These are phyloP conservation scores for Aphanomyces euteiches DNA, from an alignment of 352 stramenopile genomes.

Conservation along the genomic window DNA sequence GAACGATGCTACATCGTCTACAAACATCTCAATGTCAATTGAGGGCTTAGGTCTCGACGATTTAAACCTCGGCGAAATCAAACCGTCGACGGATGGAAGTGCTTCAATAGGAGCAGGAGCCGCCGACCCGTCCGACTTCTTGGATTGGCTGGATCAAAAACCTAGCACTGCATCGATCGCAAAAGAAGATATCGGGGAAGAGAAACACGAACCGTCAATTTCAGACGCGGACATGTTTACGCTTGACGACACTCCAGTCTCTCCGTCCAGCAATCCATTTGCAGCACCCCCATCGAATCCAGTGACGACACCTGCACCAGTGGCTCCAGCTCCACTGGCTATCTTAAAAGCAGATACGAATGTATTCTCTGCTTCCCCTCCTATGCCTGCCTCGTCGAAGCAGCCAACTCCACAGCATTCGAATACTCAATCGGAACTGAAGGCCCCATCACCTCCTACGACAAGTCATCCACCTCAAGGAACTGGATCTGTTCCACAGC, in stretches of 20 bases:
- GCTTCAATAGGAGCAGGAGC: background rate
- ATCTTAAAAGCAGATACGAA: slow-evolving; percentile 29
- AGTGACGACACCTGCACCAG: slow-evolving; percentile 13
- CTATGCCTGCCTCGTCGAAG: slow-evolving; percentile 5
- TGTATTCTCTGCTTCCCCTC: slow-evolving; percentile 27
- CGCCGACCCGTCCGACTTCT: slow-evolving; percentile 45
- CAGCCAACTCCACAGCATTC: slow-evolving; percentile 7
- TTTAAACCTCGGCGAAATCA: background rate
- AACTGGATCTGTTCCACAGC: background rate
- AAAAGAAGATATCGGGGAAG: background rate
- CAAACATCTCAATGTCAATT: slow-evolving; percentile 17
- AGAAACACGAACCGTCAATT: background rate
- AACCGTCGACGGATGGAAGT: slow-evolving; percentile 7
- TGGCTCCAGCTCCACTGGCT: slow-evolving; percentile 31
- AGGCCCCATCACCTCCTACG: background rate
- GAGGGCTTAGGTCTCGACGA: slow-evolving; percentile 28
- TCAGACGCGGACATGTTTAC: slow-evolving; percentile 51
- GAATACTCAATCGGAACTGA: background rate
- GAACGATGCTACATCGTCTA: background rate
- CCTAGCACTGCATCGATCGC: background rate
- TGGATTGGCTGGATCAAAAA: slow-evolving; percentile 66
- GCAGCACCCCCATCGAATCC: background rate
- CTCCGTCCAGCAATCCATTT: background rate
- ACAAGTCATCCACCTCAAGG: background rate
- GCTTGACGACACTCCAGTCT: slow-evolving; percentile 47